A percentile compares a stretch with the other conserved stretches of the same genome.
These are phyloP conservation scores for Pythium folliculosum DNA, from an alignment of 352 stramenopile species.

Conservation along the genomic window DNA sequence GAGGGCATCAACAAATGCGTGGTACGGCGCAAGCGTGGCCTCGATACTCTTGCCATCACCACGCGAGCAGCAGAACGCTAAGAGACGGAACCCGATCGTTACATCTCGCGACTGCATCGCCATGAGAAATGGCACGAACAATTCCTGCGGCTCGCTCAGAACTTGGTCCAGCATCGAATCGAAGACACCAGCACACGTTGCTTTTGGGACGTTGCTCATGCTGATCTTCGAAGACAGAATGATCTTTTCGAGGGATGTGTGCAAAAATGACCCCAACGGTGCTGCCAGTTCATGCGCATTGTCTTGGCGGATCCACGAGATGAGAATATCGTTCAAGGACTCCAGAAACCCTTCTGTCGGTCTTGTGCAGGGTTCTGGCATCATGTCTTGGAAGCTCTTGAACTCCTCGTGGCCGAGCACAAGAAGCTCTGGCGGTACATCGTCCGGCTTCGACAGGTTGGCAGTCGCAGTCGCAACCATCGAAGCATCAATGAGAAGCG, in stretches of 20 bases:
- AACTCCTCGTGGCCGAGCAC: conserved; percentile 71
- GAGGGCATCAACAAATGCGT: conserved; percentile 60
- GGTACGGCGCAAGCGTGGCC: conserved; percentile 58
- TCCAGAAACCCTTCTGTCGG: conserved; percentile 76
- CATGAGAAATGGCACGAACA: conserved; percentile 81
- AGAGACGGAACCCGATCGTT: conserved; percentile 71
- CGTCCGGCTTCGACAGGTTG: conserved; percentile 33
- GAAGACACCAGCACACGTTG: conserved; percentile 63
- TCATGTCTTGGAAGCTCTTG: conserved; percentile 75
- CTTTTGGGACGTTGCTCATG: conserved; percentile 59
- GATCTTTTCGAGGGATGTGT: conserved; percentile 68
- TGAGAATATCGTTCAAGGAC: conserved; percentile 81
- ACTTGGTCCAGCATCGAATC: conserved; percentile 85
- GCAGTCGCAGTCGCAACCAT: conserved; percentile 17
- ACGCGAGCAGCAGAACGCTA: conserved; percentile 76
- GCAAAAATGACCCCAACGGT: conserved; percentile 60
- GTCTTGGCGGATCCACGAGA: conserved; percentile 80
- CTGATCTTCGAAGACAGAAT: conserved; percentile 78
- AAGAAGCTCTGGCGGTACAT: conserved; percentile 57
- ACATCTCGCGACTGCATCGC: conserved; percentile 77
- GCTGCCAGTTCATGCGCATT: conserved; percentile 69
- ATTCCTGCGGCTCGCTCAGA: conserved; percentile 60
- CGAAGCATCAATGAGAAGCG: conserved; percentile 29
- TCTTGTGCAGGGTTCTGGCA: conserved; percentile 59
- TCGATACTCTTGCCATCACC: conserved; percentile 54